Conservation (phyloP, 2,329 filamentous ascomycete species). For the Cladosporium sp. region DNA sequence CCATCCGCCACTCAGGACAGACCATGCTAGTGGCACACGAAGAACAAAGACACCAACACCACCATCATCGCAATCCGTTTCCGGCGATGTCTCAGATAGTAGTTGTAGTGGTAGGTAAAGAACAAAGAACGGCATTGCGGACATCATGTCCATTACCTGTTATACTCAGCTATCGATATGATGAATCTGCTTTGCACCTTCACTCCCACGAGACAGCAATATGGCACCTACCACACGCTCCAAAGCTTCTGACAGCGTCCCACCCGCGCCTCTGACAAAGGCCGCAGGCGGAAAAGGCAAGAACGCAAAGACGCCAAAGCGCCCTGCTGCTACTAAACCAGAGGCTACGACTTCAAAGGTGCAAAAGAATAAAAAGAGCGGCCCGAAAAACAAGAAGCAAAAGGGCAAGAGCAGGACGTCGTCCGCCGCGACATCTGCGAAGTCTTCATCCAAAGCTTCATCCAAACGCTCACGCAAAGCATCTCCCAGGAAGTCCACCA, state of each 20-base stretch:
- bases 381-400: neutral
- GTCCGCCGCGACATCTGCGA: neutral
- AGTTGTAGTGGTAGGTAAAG: neutral
- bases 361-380: neutral
- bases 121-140: neutral
- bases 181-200: neutral
- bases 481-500: neutral
- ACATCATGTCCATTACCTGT: neutral
- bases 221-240: neutral
- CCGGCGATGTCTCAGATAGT: neutral
- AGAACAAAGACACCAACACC: neutral
- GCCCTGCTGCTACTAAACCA: neutral
- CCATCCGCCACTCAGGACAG: neutral
- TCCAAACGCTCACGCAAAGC: neutral
- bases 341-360: neutral
- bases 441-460: neutral
- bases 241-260: neutral
- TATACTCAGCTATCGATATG: neutral
- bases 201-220: neutral
- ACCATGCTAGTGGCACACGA: neutral
- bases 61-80: neutral
- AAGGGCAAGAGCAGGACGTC: neutral
- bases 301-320: neutral
- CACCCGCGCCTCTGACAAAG: neutral
- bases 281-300: neutral